Evolutionary conservation across 495 filamentous ascomycete genomes (phyloP).

Genomic region (Xylaria scruposa): DNA sequence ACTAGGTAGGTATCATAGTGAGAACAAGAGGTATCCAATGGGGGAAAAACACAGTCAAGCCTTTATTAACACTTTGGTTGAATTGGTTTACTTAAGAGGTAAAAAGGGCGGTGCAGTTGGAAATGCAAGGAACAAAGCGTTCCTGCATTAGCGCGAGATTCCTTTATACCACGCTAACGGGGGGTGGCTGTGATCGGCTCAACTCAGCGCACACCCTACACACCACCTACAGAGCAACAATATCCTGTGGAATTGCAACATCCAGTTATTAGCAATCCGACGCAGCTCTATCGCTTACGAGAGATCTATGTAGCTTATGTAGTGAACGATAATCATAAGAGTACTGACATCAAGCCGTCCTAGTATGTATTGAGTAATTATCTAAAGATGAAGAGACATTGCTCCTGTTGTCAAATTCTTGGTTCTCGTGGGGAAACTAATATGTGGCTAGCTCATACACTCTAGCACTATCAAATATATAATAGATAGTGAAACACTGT

Average conservation of each 20-base stretch:
- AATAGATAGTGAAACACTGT: background rate
- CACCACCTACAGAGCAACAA: background rate
- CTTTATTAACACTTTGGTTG: background rate
- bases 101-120: background rate
- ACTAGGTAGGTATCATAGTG: background rate
- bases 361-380: background rate
- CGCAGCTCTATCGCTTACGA: background rate
- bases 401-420: background rate
- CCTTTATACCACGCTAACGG: background rate
- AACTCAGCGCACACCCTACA: background rate
- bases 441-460: background rate
- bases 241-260: background rate
- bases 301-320: too few relatives aligned
- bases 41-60: background rate
- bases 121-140: constrained; percentile 17
- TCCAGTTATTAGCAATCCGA: background rate
- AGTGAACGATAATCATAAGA: background rate
- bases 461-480: background rate
- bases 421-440: background rate
- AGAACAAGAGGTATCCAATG: background rate
- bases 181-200: constrained; percentile 1
- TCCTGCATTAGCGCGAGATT: constrained; percentile 29
- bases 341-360: background rate
- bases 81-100: background rate
- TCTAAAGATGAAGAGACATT: background rate